Conservation (phyloP, 768 basidiomycete genomes). For the Phanerochaete sordida region DNA sequence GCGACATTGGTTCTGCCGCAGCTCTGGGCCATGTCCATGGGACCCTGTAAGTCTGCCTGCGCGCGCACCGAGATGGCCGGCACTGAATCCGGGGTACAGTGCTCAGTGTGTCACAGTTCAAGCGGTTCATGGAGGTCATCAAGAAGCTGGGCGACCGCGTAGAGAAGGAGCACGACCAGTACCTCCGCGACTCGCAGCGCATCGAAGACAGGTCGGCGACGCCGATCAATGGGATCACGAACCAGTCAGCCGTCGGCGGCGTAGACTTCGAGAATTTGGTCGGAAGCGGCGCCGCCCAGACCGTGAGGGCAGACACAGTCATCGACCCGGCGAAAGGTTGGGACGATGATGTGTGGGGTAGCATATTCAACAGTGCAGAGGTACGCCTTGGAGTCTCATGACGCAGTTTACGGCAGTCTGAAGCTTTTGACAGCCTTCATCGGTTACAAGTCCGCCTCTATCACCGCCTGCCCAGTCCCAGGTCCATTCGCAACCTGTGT, state of each 20-base stretch:
- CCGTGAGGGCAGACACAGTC: conserved; percentile 44
- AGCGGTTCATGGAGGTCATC: conserved; percentile 87
- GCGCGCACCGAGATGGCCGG: background rate
- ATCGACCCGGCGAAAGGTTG: conserved; percentile 43
- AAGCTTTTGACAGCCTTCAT: conserved; percentile 8
- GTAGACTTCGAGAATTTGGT: conserved; percentile 89
- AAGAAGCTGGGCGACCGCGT: conserved; percentile 79
- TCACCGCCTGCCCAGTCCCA: conserved; percentile 14
- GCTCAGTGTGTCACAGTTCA: conserved; percentile 83
- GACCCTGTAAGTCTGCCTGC: conserved; percentile 62
- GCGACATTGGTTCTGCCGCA: conserved; percentile 60
- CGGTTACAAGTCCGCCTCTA: conserved; percentile 24
- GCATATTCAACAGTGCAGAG: conserved; percentile 48
- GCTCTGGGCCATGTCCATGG: conserved; percentile 94
- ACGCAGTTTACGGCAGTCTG: background rate
- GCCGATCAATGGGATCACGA: conserved; percentile 38
- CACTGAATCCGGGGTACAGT: conserved; percentile 37
- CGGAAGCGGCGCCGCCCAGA: conserved; percentile 46
- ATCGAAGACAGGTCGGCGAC: conserved; percentile 74
- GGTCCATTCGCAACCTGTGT: conserved; percentile 32
- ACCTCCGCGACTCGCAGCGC: conserved; percentile 88
- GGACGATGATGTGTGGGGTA: conserved; percentile 88
- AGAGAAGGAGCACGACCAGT: conserved; percentile 89
- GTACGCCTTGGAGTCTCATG: conserved; percentile 15
- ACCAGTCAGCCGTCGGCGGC: conserved; percentile 37